Evolutionary conservation across 192 early-diverging fungal genomes (phyloP), one percentile per base, ranked within the genome.

Genomic region (Podila horticola): DNA sequence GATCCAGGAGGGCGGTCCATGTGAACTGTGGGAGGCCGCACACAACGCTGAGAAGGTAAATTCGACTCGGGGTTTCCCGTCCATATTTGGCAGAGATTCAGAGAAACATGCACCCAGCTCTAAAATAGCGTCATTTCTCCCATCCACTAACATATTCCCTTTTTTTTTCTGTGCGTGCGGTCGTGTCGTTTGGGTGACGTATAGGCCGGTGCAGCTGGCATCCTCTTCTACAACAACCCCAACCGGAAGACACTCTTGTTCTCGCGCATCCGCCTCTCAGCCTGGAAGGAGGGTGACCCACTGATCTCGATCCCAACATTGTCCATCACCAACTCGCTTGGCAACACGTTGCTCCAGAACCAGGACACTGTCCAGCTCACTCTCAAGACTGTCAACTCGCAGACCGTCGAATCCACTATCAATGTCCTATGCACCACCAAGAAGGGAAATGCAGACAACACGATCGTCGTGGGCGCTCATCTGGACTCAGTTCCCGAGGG

Each of bases 401-500:
- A 86, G 61, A 84, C 86, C 4, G 49, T 90, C n/a, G 87, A 84
- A 61, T 71, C 84, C n/a, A 93, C 91, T 17, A 89, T 86, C 82
- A 93, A 93, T 57, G 83, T 91, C 13, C 63, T 92, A 26, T 91
- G 90, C n/a, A 87, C 77, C 5, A 74, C 86, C 38, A 83, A 87
- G 38, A 70, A 55, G 13, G 87, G 86, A 41, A 62, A 88, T 29
- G 67, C 83, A 3, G 41, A 71, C 26, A 87, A 82, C 70, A 90
- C 88, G 2, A 74, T 91, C 17, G 79, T 93, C 6, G 72, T 91
- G 26, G 92, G 92, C 38, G 85, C 90, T 28, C 92, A 93, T 64
- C 68, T 91, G 67, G 92, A 93, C 72, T 91, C 90, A 30, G 92
- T 93, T 12, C 88, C 89, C 6, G 90, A 83, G 2, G 92, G 92